These are phyloP conservation scores for Solanum rostratum DNA, from an alignment of 257 asterid genomes.

Conservation along the genomic window DNA sequence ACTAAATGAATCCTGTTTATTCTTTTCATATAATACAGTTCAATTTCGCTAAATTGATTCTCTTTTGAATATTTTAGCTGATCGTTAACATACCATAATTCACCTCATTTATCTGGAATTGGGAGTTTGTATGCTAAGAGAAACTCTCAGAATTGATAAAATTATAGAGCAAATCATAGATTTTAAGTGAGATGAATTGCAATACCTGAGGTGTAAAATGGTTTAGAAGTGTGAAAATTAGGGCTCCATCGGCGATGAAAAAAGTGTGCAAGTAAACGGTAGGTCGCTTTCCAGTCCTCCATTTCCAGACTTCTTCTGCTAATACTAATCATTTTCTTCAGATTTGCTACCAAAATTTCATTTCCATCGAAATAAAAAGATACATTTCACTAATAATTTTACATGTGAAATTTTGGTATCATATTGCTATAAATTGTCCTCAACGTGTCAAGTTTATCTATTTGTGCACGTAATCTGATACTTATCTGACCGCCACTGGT, in stretches of 20 bases:
- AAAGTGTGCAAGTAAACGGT: slow-evolving; percentile 29
- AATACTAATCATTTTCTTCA: neutral
- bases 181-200: neutral
- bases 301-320: neutral
- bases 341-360: too few species aligned
- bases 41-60: neutral
- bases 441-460: neutral
- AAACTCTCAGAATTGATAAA: neutral
- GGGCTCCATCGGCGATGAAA: slow-evolving; percentile 16
- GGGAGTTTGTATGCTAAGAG: neutral
- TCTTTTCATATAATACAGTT: neutral
- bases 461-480: too few species aligned
- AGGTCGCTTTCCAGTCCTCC: slow-evolving; percentile 38
- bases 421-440: neutral
- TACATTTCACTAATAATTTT: neutral
- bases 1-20: neutral
- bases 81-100: neutral
- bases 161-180: neutral
- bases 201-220: slow-evolving; percentile 30
- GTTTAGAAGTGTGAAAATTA: slow-evolving; percentile 10
- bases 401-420: neutral
- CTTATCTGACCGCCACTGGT: too few species aligned
- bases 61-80: neutral
- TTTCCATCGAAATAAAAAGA: neutral
- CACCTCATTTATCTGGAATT: neutral